These are phyloP conservation scores for Clavulina sp. DNA, from an alignment of 768 basidiomycete species.

Conservation along the genomic window DNA sequence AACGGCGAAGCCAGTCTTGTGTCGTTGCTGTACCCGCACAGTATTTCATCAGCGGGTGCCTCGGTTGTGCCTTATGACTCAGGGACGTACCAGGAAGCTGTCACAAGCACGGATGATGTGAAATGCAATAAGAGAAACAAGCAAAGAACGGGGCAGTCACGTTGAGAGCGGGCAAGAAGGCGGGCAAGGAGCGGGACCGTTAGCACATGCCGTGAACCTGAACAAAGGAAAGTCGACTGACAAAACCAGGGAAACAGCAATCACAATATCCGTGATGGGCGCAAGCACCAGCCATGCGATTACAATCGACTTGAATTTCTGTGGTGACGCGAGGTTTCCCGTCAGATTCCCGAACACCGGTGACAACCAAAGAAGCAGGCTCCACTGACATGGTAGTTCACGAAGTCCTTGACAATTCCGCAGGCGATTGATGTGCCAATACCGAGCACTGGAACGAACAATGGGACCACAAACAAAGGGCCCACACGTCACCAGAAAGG, in stretches of 20 bases:
- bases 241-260: neutral
- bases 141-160: too few species aligned
- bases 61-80: neutral
- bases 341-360: neutral
- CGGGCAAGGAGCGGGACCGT: too few species aligned
- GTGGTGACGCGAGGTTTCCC: neutral
- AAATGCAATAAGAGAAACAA: neutral
- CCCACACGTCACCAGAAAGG: too few species aligned
- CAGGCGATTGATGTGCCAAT: neutral
- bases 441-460: neutral
- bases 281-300: slow-evolving; percentile 1
- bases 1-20: neutral
- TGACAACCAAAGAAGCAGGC: neutral
- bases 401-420: neutral
- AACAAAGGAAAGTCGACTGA: neutral
- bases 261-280: neutral
- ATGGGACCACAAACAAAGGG: neutral
- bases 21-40: neutral
- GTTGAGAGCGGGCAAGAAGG: too few species aligned
- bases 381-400: neutral
- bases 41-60: too few species aligned
- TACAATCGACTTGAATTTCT: neutral
- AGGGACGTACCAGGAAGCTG: neutral
- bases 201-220: neutral
- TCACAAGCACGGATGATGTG: neutral